A percentile compares a stretch with the other conserved stretches of the same genome.
Conservation (phyloP, 2,329 filamentous ascomycete genomes). For the Stagonosporopsis vannaccii region DNA sequence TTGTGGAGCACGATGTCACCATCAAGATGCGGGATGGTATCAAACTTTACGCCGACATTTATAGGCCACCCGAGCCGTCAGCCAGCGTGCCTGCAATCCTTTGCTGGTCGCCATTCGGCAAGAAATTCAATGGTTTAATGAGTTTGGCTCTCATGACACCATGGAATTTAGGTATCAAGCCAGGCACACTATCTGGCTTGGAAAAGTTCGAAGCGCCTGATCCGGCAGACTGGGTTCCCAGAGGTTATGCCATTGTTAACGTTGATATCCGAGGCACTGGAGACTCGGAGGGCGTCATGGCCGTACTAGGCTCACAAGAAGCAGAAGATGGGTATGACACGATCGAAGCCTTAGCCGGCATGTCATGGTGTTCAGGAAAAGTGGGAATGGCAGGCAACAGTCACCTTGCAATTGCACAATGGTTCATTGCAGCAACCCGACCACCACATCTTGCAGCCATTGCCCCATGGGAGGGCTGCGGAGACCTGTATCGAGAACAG, state of each 20-base stretch:
- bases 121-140: not conserved
- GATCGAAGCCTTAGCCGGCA: conserved; percentile 52
- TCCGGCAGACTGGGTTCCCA: conserved; percentile 45
- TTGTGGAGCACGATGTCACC: not conserved
- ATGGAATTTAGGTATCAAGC: not conserved
- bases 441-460: conserved; percentile 55
- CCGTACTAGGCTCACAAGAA: conserved; percentile 53
- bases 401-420: conserved; percentile 53
- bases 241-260: conserved; percentile 47
- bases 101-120: conserved; percentile 1
- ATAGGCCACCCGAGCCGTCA: not conserved
- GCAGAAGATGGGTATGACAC: conserved; percentile 57
- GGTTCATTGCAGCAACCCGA: conserved; percentile 52
- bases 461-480: conserved; percentile 57
- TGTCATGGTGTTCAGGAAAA: conserved; percentile 46
- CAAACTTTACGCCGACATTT: not conserved
- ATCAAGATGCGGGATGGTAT: conserved; percentile 1
- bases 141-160: not conserved
- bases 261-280: conserved; percentile 43
- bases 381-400: conserved; percentile 51
- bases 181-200: not conserved
- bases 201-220: conserved; percentile 52
- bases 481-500: conserved; percentile 58
- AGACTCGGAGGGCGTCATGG: conserved; percentile 46
- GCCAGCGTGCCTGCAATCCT: not conserved